Evolutionary conservation across 257 asterid genomes (phyloP).

Genomic region (Euphrasia confusa): DNA sequence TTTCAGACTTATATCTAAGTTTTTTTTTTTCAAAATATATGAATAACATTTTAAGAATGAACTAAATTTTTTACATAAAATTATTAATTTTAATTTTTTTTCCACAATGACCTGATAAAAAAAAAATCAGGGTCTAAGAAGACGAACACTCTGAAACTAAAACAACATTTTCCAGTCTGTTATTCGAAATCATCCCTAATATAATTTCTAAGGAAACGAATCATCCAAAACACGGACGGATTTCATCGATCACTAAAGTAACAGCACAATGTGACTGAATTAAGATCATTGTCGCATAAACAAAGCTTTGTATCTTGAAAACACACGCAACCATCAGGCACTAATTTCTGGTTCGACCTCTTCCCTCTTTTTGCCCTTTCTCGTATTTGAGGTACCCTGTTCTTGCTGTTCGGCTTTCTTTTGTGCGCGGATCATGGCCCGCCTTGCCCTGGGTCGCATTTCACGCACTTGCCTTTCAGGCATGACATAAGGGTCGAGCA

Average conservation of each 20-base stretch:
- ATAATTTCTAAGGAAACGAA: background rate
- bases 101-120: too few species aligned
- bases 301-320: background rate
- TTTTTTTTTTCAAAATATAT: too few species aligned
- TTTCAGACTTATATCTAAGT: too few species aligned
- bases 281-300: constrained; percentile 6
- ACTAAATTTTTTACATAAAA: too few species aligned
- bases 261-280: constrained; percentile 10
- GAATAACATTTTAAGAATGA: too few species aligned
- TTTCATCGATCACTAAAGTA: background rate
- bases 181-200: background rate
- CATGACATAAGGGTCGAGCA: constrained; percentile 65
- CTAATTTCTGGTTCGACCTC: constrained; percentile 31
- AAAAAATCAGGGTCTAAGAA: too few species aligned
- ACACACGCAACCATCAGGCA: constrained; percentile 26
- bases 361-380: constrained; percentile 62
- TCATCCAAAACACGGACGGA: background rate
- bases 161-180: background rate
- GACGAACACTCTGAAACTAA: background rate
- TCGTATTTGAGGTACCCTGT: constrained; percentile 36
- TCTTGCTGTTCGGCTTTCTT: constrained; percentile 81
- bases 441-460: constrained; percentile 80
- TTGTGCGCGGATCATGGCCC: constrained; percentile 90
- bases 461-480: constrained; percentile 89
- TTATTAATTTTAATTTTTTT: too few species aligned